phyloP scores from a whole-genome alignment of 495 filamentous ascomycete species.

The Apodospora peruviana region DNA sequence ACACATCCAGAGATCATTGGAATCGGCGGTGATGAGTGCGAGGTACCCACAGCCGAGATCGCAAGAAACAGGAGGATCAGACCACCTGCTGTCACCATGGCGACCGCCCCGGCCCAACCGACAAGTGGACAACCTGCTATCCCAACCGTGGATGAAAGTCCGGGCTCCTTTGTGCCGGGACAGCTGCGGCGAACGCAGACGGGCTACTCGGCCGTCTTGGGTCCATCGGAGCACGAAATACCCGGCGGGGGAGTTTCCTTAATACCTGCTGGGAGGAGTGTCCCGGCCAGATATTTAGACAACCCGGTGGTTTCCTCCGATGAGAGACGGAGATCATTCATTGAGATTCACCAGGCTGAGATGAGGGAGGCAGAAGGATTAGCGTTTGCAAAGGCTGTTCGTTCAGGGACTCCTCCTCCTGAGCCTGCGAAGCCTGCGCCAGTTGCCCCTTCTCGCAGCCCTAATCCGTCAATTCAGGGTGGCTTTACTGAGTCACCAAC shows the following conservation, averaged over 20 bases:
- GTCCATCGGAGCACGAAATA: constrained; percentile 19
- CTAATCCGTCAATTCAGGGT: constrained; percentile 7
- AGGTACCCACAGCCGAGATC: constrained; percentile 63
- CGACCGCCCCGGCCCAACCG: constrained; percentile 16
- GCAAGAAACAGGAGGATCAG: constrained; percentile 44
- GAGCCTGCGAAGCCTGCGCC: constrained; percentile 14
- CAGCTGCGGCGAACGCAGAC: constrained; percentile 45
- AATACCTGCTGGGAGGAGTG: constrained; percentile 22
- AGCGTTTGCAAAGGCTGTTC: constrained; percentile 53
- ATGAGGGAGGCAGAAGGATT: constrained; percentile 69
- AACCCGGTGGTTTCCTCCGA: constrained; percentile 23
- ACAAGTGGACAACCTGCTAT: no score
- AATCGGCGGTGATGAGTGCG: constrained; percentile 79
- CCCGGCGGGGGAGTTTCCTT: no score
- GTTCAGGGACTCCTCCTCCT: constrained; percentile 25
- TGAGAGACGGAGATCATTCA: constrained; percentile 42
- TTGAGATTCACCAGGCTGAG: constrained; percentile 58
- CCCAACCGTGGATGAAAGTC: no score
- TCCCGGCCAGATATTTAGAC: constrained; percentile 27
- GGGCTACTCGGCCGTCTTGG: constrained; percentile 31
- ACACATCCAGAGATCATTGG: constrained; percentile 72
- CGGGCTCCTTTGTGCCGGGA: constrained; percentile 30
- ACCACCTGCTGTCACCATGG: constrained; percentile 25
- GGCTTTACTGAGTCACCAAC: constrained; percentile 21
- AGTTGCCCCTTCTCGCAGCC: constrained; percentile 6